Conservation (phyloP, 1,284 basidiomycete species). For the Albatrellus sp. region DNA sequence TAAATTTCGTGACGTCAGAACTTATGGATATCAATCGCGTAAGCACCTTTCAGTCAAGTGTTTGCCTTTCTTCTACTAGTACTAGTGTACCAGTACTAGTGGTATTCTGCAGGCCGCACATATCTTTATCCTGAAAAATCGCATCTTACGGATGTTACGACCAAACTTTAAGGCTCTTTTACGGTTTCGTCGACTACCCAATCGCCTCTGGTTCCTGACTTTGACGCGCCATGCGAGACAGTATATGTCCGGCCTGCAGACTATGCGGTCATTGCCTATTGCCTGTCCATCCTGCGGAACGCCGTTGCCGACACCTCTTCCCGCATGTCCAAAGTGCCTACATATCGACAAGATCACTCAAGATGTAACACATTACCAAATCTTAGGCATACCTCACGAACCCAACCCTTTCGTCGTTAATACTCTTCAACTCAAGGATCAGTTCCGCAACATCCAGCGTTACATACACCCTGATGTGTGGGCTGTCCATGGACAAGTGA, state of each 20-base stretch:
- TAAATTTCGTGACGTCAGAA: too few relatives aligned
- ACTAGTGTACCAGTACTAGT: too few relatives aligned
- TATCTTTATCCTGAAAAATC: not conserved
- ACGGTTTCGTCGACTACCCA: not conserved
- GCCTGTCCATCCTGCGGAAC: constrained; percentile 43
- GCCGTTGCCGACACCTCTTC: constrained; percentile 46
- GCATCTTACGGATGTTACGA: not conserved
- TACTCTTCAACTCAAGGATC: constrained; percentile 35
- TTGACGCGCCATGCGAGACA: not conserved
- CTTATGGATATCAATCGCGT: too few relatives aligned
- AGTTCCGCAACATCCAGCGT: constrained; percentile 60
- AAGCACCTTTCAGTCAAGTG: too few relatives aligned
- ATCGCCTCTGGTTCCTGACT: not conserved
- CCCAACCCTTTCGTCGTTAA: constrained; percentile 61
- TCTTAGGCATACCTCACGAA: constrained; percentile 45
- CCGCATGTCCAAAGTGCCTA: constrained; percentile 57
- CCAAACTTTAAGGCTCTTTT: not conserved
- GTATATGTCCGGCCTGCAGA: not conserved
- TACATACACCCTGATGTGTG: constrained; percentile 74
- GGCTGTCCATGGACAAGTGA: constrained; percentile 47
- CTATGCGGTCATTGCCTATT: constrained; percentile 1
- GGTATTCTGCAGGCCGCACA: too few relatives aligned
- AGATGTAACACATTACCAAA: constrained; percentile 42
- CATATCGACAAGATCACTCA: constrained; percentile 44
- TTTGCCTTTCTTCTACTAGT: too few relatives aligned